Percentiles rank a stretch among this genome's conserved stretches.
Evolutionary conservation across 1,284 basidiomycete species (phyloP).

Genomic region (Melampsora americana): DNA sequence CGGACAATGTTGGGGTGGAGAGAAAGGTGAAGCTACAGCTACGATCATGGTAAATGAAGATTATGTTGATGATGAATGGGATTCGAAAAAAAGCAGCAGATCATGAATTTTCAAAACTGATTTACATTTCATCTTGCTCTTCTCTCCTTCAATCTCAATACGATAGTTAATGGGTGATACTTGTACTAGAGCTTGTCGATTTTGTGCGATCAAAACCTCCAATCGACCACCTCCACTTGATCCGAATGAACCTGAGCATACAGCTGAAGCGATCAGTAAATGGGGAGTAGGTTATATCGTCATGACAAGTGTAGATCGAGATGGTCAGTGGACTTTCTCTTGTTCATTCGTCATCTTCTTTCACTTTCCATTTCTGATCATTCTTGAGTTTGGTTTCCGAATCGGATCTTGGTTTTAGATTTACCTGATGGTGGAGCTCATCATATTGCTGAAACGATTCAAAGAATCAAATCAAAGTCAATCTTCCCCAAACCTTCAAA

Average conservation of each 20-base stretch:
- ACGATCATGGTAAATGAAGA: constrained; percentile 99
- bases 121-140: constrained; percentile 42
- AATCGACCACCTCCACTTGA: constrained; percentile 82
- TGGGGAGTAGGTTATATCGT: constrained; percentile 99
- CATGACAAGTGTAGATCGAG: constrained; percentile 91
- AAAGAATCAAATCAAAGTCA: constrained; percentile 90
- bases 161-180: constrained; percentile 96
- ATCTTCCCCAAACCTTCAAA: constrained; percentile 51
- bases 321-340: constrained; percentile 69
- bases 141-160: too few species aligned
- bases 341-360: constrained; percentile 1
- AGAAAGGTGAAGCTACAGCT: constrained; percentile 79
- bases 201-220: constrained; percentile 96
- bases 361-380: not conserved
- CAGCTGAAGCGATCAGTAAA: constrained; percentile 93
- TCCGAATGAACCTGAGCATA: constrained; percentile 95
- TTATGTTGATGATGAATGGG: too few species aligned
- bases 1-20: constrained; percentile 96
- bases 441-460: constrained; percentile 92
- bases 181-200: constrained; percentile 94
- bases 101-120: too few species aligned
- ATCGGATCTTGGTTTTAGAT: too few species aligned
- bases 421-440: constrained; percentile 84
- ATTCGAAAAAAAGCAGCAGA: too few species aligned
- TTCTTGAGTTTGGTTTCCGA: not conserved